Percentiles rank a stretch among this genome's conserved stretches.
Conservation (phyloP, 352 stramenopile genomes). For the Pythium plurisporium region DNA sequence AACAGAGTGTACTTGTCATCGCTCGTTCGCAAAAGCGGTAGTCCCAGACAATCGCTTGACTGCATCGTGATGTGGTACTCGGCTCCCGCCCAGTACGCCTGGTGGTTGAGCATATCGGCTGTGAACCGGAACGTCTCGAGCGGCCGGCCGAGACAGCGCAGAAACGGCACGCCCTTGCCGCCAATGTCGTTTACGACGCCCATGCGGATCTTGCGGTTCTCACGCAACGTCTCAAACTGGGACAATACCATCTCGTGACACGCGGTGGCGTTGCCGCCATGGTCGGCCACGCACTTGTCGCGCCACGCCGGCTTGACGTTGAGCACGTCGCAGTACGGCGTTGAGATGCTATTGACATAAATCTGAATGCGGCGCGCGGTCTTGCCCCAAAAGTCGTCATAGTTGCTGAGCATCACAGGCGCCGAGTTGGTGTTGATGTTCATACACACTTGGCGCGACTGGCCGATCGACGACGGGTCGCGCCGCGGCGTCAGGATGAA, state of each 20-base stretch:
- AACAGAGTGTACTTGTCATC: constrained; percentile 43
- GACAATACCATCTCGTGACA: constrained; percentile 46
- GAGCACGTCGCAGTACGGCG: constrained; percentile 21
- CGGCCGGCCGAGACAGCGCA: constrained; percentile 42
- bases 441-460: constrained; percentile 19
- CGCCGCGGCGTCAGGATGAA: not conserved
- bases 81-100: constrained; percentile 44
- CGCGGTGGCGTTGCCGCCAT: constrained; percentile 26
- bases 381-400: constrained; percentile 32
- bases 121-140: constrained; percentile 37
- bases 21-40: constrained; percentile 28
- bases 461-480: not conserved
- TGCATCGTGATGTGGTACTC: constrained; percentile 47
- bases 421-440: constrained; percentile 21
- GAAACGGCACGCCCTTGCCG: constrained; percentile 33
- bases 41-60: constrained; percentile 39
- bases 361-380: constrained; percentile 21
- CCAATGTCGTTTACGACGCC: constrained; percentile 37
- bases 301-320: constrained; percentile 1
- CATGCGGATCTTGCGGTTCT: constrained; percentile 30
- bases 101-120: constrained; percentile 49
- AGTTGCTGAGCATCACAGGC: constrained; percentile 23
- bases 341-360: constrained; percentile 31
- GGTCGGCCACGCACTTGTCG: constrained; percentile 28
- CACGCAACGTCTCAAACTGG: constrained; percentile 33